A percentile compares a stretch with the other conserved stretches of the same genome.
phyloP scores from a whole-genome alignment of 345 rosid genomes.

The Eucalyptus regnans region DNA sequence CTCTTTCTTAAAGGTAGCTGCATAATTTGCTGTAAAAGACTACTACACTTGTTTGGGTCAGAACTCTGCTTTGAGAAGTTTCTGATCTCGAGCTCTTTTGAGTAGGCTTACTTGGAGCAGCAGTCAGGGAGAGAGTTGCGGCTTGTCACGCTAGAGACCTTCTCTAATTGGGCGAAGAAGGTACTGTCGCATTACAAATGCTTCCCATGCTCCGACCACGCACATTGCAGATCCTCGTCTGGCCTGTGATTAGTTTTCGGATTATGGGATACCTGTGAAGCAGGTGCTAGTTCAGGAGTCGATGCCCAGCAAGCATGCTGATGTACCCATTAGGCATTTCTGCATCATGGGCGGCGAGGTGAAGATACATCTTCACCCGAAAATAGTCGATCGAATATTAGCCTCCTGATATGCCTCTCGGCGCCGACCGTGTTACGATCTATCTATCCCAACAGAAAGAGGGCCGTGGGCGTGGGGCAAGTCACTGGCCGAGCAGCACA shows the following conservation, averaged over 20 bases:
- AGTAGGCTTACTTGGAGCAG: background rate
- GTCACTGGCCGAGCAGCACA: background rate
- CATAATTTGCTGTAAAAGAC: background rate
- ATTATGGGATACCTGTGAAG: background rate
- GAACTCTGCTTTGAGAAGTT: background rate
- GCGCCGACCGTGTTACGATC: accelerated
- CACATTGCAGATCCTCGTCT: background rate
- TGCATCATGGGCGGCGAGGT: background rate
- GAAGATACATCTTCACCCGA: background rate
- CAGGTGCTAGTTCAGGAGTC: background rate
- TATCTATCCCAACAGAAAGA: background rate
- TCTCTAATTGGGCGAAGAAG: background rate
- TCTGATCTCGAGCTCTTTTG: background rate
- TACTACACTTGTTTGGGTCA: background rate
- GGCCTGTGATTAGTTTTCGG: background rate
- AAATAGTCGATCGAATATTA: background rate
- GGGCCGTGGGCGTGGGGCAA: background rate
- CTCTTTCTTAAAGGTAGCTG: background rate
- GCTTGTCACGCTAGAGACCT: background rate
- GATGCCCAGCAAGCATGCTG: background rate
- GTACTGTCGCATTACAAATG: background rate
- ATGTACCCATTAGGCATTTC: background rate
- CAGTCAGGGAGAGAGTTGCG: background rate
- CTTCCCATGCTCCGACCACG: background rate
- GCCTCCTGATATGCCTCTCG: background rate